A percentile compares a stretch with the other conserved stretches of the same genome.
Conservation (phyloP, 2,329 filamentous ascomycete genomes). For the Polytolypa hystricis region DNA sequence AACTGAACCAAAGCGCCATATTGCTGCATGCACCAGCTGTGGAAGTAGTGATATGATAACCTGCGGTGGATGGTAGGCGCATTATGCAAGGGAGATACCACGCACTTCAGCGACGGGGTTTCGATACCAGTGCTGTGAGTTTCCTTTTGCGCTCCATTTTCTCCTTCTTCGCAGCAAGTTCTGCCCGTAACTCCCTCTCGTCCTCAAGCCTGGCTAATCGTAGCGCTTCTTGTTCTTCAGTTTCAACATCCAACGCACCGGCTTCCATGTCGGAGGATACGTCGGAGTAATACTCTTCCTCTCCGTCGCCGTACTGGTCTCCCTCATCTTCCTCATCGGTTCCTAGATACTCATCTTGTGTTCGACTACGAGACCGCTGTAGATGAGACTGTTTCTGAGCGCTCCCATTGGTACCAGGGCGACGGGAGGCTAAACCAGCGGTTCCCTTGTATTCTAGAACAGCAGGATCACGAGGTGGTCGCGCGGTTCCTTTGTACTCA, state of each 20-base stretch:
- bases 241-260: slow-evolving; percentile 35
- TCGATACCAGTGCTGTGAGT: slow-evolving; percentile 28
- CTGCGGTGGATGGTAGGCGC: too few species aligned
- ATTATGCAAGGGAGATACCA: too few species aligned
- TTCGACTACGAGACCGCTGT: slow-evolving; percentile 13
- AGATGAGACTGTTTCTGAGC: slow-evolving; percentile 10
- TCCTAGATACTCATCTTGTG: slow-evolving; percentile 33
- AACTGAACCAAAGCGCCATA: too few species aligned
- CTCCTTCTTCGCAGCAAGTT: slow-evolving; percentile 35
- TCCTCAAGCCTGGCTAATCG: slow-evolving; percentile 35
- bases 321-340: slow-evolving; percentile 40
- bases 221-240: slow-evolving; percentile 34
- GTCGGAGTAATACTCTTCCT: slow-evolving; percentile 34
- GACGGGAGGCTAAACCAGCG: slow-evolving; percentile 24
- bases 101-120: slow-evolving; percentile 20
- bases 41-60: too few species aligned
- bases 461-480: slow-evolving; percentile 15
- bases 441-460: slow-evolving; percentile 32
- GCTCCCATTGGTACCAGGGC: slow-evolving; percentile 17
- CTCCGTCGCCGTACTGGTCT: slow-evolving; percentile 25
- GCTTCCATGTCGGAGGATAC: slow-evolving; percentile 42
- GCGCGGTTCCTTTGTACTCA: slow-evolving; percentile 29
- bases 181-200: slow-evolving; percentile 33
- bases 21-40: too few species aligned
- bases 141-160: slow-evolving; percentile 37